Base-by-base conservation (phyloP, 306 rosid species). In the Albizia julibrissin region DNA sequence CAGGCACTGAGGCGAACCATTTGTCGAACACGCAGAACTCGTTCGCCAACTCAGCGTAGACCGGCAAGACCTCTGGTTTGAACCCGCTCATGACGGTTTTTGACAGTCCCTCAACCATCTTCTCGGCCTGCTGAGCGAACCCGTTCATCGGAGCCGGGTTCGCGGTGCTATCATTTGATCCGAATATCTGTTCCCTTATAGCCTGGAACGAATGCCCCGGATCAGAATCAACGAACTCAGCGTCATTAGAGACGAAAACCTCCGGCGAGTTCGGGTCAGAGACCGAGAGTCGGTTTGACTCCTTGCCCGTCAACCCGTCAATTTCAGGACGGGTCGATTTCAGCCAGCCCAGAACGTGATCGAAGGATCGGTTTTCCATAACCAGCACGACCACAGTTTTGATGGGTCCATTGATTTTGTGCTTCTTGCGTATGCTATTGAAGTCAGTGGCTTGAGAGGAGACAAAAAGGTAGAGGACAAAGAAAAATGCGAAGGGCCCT, bases 351-450 rank as follows among this genome's bases (percentile, higher is more conserved):
- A 93, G 82, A 0, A 95, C 78, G 61, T 95, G 98, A 82, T 95
- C 98, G n/a, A 95, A 95, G 75, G 98, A 95, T 40, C 98, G 98
- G 49, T 95, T 95, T 33, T 95, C 97, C 98, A 93, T 95, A 52
- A 95, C 94, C 27, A 95, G 8, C 31, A 95, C 90, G 29, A 95
- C 95, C 0, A 95, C 9, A 68, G 97, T 95, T 52, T 93, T 95
- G 67, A 95, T 93, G 6, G 97, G 98, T 7, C 98, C 97, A 0
- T 72, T 4, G 87, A 91, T 90, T 78, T 84, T 87, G 82, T 85
- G 94, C 49, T 77, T 84, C 33, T 78, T 80, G 67, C 58, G 83
- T 50, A 85, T 65, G 16, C 7, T 37, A 52, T 40, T 40, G 68
- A 76, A 27, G 24, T 67, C 73, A 21, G 69, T 19, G 16, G 85